Evolutionary conservation across 257 asterid species (phyloP), one percentile per base, ranked within the genome.

Genomic region (Echites panduratus): DNA sequence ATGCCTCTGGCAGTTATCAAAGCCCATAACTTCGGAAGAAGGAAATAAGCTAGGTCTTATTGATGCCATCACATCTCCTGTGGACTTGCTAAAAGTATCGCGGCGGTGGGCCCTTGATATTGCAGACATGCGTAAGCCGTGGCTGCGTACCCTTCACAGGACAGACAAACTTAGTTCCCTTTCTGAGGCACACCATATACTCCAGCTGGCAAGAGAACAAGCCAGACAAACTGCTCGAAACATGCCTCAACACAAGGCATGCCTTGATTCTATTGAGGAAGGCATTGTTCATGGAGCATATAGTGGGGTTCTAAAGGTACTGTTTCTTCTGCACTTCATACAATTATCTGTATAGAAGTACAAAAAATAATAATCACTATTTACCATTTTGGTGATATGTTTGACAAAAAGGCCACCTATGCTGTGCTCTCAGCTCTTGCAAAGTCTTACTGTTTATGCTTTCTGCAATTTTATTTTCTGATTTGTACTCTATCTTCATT

Each of bases 201-300:
- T 95, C 78, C 76, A 82, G 84, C 75, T 68, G 68, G 91, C 98
- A 53, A 86, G 96, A 75, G 86, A 89, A 82, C 88, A 90, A 76
- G 92, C 85, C 72, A 92, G 84, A 73, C 90, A 78, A 73, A 83
- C 85, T 45, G 85, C 85, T 70, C 90, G 85, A 80, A 87, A 90
- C 76, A 77, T 88, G 92, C 96, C 97, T 80, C 98, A 92, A 74
- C 95, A 95, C 83, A 89, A 79, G 81, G 96, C 89, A 62, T 95
- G 99, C 84, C 93, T 95, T 74, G 96, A 90, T 81, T 93, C 84
- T 70, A 86, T 92, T 77, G 96, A 87, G 82, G 98, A 87, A 76
- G 99, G 99, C 79, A 79, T 95, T 72, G 72, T 89, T 82, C 99
- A 81, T 79, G 99, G 99, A 74, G 96, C 96, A 77, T 90, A 90